Base-by-base conservation (phyloP, 805 yeast genomes). In the Komagataella ulmi region DNA sequence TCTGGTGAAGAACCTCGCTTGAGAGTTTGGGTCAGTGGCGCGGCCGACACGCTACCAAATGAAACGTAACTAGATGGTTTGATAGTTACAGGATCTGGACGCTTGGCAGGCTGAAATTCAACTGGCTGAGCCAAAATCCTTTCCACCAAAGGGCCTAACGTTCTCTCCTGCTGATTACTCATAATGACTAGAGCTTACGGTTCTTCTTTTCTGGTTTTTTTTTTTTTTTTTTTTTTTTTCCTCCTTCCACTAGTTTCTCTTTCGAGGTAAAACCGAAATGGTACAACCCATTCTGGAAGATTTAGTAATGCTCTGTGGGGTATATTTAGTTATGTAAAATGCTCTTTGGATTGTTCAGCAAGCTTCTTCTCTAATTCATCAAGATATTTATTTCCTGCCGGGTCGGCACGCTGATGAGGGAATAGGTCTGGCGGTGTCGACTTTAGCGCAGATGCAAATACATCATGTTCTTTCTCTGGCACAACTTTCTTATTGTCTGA, bases 101-200 rank as follows among this genome's bases (percentile, higher is more conserved):
- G 67, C 55, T 73, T 77, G 14, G 87, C 89, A 3, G 79, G 71
- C 51, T 75, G 79, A 64, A 87, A 88, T 24, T 71, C 71, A 50
- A 83, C 62, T 7, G 88, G 89, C 52, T 77, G 76, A 24, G 81
- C 66, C 45, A 82, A 68, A 52, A 83, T 72, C 58, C 85, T 71
- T 58, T 81, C 86, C 54, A 81, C 77, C 47, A 80, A 62, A n/a
- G 87, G 86, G n/a, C 40, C 40, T 30, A 49, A 77, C 71, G 24
- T 66, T 59, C 40, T 30, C 40, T 30, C 40, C 40, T 30, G 40
- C 14, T 30, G 40, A 30, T 30, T 30, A 30, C n/a, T 30, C 40
- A 30, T 30, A 14, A 12, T 30, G 40, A 30, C 14, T 30, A 14
- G 40, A 30, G 40, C 7, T 8, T 10, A 30, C 40, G 12, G 10